These are phyloP conservation scores for Coemansia sp. DNA, from an alignment of 192 early-diverging fungal genomes.

Conservation along the genomic window DNA sequence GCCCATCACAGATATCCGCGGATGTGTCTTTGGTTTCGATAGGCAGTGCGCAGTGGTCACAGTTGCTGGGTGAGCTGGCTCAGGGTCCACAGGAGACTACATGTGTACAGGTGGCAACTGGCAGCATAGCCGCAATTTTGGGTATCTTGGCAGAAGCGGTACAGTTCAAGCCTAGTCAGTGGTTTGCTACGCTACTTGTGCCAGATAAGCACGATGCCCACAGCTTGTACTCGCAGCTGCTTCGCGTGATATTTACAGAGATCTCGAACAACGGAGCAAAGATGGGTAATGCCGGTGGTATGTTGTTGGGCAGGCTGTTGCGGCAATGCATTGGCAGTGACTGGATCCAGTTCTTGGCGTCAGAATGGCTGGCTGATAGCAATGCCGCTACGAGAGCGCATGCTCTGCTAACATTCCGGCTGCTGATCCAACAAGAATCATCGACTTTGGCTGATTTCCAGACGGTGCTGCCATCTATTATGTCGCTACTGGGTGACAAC, in stretches of 20 bases:
- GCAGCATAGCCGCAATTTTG: conserved; percentile 19
- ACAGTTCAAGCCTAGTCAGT: conserved; percentile 16
- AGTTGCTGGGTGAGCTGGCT: conserved; percentile 16
- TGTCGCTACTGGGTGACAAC: conserved; percentile 63
- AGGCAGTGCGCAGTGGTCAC: conserved; percentile 12
- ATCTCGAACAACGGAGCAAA: conserved; percentile 12
- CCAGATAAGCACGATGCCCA: background rate
- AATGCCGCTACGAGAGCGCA: conserved; percentile 6
- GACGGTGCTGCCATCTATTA: conserved; percentile 64
- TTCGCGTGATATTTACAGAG: conserved; percentile 18
- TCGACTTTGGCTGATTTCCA: conserved; percentile 59
- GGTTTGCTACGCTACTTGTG: conserved; percentile 15
- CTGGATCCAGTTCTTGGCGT: conserved; percentile 49
- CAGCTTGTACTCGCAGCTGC: conserved; percentile 10
- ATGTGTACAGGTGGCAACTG: conserved; percentile 12
- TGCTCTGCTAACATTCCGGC: conserved; percentile 57
- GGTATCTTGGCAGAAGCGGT: conserved; percentile 6
- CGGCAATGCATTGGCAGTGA: conserved; percentile 23
- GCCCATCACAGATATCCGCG: background rate
- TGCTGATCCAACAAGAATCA: conserved; percentile 37
- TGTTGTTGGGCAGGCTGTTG: conserved; percentile 34
- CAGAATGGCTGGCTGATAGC: conserved; percentile 16
- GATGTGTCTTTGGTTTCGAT: conserved; percentile 6
- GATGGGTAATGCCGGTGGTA: conserved; percentile 18
- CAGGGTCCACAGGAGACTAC: background rate